A percentile compares a stretch with the other conserved stretches of the same genome.
Evolutionary conservation across 495 filamentous ascomycete genomes (phyloP).

Genomic region (Hyaloscypha bicolor): DNA sequence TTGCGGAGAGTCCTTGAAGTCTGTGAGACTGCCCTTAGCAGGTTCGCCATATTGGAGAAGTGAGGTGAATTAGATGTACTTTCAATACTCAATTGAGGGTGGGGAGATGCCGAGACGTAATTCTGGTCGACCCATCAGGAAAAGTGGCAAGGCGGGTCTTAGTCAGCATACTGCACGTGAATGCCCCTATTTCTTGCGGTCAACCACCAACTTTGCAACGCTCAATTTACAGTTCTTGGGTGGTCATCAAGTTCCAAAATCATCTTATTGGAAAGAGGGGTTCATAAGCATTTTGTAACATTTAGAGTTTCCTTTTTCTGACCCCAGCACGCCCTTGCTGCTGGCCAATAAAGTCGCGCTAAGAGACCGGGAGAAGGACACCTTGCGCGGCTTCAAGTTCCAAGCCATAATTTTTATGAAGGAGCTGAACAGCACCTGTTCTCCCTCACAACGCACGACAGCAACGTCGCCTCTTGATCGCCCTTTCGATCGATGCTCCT

Average conservation of each 20-base stretch:
- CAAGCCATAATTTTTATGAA: not conserved
- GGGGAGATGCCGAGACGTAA: no score
- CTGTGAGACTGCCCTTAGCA: not conserved
- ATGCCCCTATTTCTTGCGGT: not conserved
- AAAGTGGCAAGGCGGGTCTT: not conserved
- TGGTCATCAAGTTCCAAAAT: not conserved
- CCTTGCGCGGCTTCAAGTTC: slow-evolving; percentile 10
- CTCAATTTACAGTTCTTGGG: not conserved
- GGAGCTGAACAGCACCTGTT: slow-evolving; percentile 3
- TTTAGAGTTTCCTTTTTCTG: not conserved
- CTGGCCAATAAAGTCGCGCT: slow-evolving; percentile 20
- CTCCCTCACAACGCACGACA: not conserved
- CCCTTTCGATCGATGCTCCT: slow-evolving; percentile 29
- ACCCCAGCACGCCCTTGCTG: not conserved
- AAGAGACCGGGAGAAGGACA: slow-evolving; percentile 25
- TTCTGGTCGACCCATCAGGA: no score
- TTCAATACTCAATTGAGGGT: no score
- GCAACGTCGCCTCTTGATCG: slow-evolving; percentile 33
- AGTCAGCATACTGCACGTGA: not conserved
- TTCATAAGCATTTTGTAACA: not conserved
- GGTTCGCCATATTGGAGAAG: slow-evolving; percentile 6
- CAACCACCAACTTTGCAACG: not conserved
- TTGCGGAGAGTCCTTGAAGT: slow-evolving; percentile 22
- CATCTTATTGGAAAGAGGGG: not conserved
- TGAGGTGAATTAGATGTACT: not conserved